Evolutionary conservation across 805 yeast genomes (phyloP).

Genomic region (Yarrowia keelungensis): DNA sequence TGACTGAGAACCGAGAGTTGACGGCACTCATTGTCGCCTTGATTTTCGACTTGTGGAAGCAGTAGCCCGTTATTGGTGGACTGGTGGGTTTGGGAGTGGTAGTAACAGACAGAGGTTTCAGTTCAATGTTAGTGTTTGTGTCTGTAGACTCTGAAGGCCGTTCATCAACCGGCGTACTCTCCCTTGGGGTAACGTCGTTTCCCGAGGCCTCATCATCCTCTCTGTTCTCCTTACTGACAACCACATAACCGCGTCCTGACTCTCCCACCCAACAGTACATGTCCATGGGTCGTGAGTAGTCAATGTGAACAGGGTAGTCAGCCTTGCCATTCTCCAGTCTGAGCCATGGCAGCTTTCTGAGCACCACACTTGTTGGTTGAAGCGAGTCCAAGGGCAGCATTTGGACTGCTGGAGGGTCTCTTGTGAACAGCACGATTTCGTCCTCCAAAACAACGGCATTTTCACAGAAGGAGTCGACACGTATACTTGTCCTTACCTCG

Average conservation of each 20-base stretch:
- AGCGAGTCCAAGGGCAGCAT: constrained; percentile 42
- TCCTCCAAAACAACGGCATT: constrained; percentile 44
- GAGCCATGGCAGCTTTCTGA: constrained; percentile 43
- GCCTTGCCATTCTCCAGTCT: constrained; percentile 44
- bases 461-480: constrained; percentile 48
- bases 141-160: background rate
- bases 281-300: constrained; percentile 32
- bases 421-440: constrained; percentile 44
- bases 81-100: background rate
- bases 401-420: constrained; percentile 42
- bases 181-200: too few relatives aligned
- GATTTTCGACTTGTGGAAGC: constrained; percentile 39
- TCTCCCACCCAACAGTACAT: constrained; percentile 39
- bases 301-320: constrained; percentile 44
- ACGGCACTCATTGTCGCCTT: constrained; percentile 46
- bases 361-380: constrained; percentile 40
- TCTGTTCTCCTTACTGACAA: background rate
- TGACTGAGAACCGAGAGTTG: constrained; percentile 54
- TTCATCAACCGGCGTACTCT: too few relatives aligned
- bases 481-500: constrained; percentile 45
- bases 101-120: background rate
- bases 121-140: background rate
- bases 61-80: constrained; percentile 28
- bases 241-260: constrained; percentile 41
- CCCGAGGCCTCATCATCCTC: background rate